Percentiles rank a stretch among this genome's conserved stretches.
These are phyloP conservation scores for Centrapalus pauciflorus DNA, from an alignment of 129 eudicot genomes.

Conservation along the genomic window DNA sequence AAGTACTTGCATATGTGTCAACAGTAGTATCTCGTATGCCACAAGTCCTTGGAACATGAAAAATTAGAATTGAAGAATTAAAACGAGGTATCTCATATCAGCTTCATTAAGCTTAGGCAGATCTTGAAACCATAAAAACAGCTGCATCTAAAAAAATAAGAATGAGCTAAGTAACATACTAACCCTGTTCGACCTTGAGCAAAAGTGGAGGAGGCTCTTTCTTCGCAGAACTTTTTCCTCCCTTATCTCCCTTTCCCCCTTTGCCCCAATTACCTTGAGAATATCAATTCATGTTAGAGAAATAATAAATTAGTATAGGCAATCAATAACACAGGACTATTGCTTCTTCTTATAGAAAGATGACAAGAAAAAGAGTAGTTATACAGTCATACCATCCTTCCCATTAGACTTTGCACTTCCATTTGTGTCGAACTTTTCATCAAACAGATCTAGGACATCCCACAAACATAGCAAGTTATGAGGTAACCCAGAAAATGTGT, in stretches of 20 bases:
- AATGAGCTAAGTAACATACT: conserved; percentile 25
- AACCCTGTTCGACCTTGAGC: conserved; percentile 67
- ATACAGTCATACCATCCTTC: conserved; percentile 34
- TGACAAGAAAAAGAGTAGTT: background rate
- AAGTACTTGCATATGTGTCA: background rate
- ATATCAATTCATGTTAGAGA: background rate
- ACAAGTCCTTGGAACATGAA: background rate
- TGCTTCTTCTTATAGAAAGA: background rate
- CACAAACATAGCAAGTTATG: background rate
- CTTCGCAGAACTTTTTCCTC: conserved; percentile 37
- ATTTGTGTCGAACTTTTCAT: conserved; percentile 22
- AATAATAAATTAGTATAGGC: background rate
- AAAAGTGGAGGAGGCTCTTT: conserved; percentile 46
- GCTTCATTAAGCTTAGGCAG: background rate
- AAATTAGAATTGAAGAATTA: background rate
- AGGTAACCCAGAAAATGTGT: background rate
- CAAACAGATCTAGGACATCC: conserved; percentile 24
- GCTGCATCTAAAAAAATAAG: background rate
- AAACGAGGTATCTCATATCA: background rate
- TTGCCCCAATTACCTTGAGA: conserved; percentile 37
- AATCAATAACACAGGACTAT: background rate
- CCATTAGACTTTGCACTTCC: conserved; percentile 48
- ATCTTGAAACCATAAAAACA: background rate
- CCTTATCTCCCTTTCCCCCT: conserved; percentile 68
- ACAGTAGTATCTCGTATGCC: no score